A percentile compares a stretch with the other conserved stretches of the same genome.
Conservation (phyloP, 1,284 basidiomycete species). For the Tremellales sp. region DNA sequence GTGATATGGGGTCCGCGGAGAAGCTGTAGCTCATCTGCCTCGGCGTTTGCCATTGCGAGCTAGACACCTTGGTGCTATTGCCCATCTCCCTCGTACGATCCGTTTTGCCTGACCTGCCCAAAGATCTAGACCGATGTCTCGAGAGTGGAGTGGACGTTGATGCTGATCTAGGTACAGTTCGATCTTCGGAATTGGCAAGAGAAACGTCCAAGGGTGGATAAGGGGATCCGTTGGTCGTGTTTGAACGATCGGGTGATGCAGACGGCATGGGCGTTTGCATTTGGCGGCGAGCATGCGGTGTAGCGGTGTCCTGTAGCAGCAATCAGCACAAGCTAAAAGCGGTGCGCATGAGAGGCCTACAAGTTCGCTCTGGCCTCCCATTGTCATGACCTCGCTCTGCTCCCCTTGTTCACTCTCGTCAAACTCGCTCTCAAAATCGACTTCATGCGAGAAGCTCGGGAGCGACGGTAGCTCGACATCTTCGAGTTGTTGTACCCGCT, state of each 20-base stretch:
- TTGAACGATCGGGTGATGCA: constrained; percentile 6
- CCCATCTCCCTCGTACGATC: constrained; percentile 17
- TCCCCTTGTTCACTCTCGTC: constrained; percentile 2
- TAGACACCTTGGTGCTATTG: constrained; percentile 16
- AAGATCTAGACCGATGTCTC: neutral
- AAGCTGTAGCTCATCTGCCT: constrained; percentile 35
- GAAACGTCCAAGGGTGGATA: constrained; percentile 17
- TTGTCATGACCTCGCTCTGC: neutral
- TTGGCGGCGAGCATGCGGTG: constrained; percentile 28
- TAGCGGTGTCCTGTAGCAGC: constrained; percentile 18
- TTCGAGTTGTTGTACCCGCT: constrained; percentile 37
- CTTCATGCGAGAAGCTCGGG: constrained; percentile 39
- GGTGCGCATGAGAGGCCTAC: too few species aligned
- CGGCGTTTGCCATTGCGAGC: constrained; percentile 28
- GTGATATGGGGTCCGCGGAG: constrained; percentile 25
- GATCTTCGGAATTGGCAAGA: constrained; percentile 14
- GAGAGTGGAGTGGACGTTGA: constrained; percentile 32
- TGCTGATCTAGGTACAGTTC: constrained; percentile 13
- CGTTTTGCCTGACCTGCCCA: neutral
- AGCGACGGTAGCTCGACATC: constrained; percentile 45
- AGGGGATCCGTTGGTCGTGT: constrained; percentile 23
- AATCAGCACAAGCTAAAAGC: neutral
- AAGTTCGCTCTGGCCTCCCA: constrained; percentile 3
- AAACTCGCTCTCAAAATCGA: constrained; percentile 30
- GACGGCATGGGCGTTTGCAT: constrained; percentile 8